A percentile compares a stretch with the other conserved stretches of the same genome.
Evolutionary conservation across 345 rosid genomes (phyloP).

Genomic region (Linum trigynum): DNA sequence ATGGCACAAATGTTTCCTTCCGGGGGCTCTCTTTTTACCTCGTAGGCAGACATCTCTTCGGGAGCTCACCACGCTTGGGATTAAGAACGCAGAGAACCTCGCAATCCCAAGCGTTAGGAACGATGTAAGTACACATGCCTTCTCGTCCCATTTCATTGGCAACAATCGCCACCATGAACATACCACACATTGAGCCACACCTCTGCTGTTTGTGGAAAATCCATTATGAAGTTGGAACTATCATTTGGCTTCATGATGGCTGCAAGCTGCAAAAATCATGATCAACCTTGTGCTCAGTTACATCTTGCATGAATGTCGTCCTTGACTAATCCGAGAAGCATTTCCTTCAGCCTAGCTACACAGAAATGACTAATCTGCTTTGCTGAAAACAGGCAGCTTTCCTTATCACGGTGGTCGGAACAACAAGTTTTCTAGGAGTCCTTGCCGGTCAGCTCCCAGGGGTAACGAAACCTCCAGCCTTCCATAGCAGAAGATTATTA

Average conservation of each 20-base stretch:
- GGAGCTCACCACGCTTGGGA: conserved; percentile 70
- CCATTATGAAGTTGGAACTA: no score
- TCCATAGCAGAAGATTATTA: not conserved
- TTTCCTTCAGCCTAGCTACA: conserved; percentile 22
- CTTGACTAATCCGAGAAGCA: not conserved
- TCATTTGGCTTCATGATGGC: no score
- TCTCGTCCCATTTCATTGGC: not conserved
- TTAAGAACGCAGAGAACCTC: conserved; percentile 76
- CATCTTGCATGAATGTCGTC: no score
- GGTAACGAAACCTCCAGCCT: conserved; percentile 27
- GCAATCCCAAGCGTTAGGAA: conserved; percentile 96
- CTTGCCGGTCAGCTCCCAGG: conserved; percentile 94
- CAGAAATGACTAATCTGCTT: not conserved
- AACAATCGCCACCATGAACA: not conserved
- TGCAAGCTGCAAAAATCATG: no score
- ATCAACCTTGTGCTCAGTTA: no score
- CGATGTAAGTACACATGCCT: conserved; percentile 44
- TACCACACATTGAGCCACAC: conserved; percentile 15
- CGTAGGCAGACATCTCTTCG: conserved; percentile 61
- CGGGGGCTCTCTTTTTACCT: not conserved
- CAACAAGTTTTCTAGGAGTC: conserved; percentile 67
- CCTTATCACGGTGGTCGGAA: conserved; percentile 82
- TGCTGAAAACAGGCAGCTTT: conserved; percentile 72
- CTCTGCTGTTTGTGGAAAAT: no score
- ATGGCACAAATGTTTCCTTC: not conserved